Base-by-base conservation (phyloP, 441 rosid genomes). In the Biscutella laevigata region DNA sequence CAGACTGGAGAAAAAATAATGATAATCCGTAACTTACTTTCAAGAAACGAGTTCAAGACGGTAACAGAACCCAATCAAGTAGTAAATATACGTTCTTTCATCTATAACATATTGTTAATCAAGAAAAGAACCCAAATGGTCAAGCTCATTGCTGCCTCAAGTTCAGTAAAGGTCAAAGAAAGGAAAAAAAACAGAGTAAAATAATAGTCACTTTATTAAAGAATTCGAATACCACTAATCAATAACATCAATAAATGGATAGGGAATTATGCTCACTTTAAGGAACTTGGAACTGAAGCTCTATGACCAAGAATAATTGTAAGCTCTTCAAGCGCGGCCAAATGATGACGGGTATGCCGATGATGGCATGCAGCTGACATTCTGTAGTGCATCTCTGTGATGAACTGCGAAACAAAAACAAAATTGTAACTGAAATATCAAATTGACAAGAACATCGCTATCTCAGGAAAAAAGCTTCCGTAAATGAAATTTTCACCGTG, bases 261-360 rank as follows among this genome's bases (percentile, higher is more conserved):
- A 36, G 37, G 42, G 50, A 56, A 52, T 34, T 27, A 24, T 45
- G 68, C 86, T 79, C 67, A 94, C 99, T 75, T 84, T 67, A 67
- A 77, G 68, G 96, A 84, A 72, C 99, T 84, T 59, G 86, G 67
- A 76, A 80, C 71, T 30, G 84, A 84, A 75, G 83, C 82, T 73
- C 97, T 78, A 55, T 71, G 79, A 57, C 88, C 90, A 69, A 89
- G 86, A 68, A 86, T 71, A 64, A 62, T 69, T 50, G 86, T 71
- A 66, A 94, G 97, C 74, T 81, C 96, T 78, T 89, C 92, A 43
- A 89, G 61, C 44, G 80, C 83, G 40, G 91, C 95, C 77, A 94
- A 68, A 67, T 72, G 79, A 74, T 78, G 85, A 67, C 90, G 76
- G 54, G 71, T 78, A 65, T 86, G 99, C 74, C 99, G 76, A 57